Conservation (phyloP, 306 rosid genomes). For the Lupinus albus region DNA sequence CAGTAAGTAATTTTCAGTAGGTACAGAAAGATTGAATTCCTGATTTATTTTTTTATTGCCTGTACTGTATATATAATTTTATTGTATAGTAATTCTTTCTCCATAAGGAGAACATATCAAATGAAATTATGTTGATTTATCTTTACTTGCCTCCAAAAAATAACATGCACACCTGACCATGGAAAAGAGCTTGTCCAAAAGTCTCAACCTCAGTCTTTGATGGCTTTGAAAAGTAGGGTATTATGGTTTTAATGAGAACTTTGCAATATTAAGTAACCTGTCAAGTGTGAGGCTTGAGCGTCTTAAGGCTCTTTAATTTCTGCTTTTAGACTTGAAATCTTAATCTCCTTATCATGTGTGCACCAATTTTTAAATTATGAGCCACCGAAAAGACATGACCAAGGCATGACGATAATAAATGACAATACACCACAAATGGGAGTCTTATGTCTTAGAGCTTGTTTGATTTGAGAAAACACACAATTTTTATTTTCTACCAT, state of each 20-base stretch:
- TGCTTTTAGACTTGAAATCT: constrained; percentile 3
- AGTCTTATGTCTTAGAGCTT: neutral
- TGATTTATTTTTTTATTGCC: constrained; percentile 14
- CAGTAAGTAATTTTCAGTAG: constrained; percentile 63
- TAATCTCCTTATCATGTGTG: neutral
- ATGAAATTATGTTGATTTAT: neutral
- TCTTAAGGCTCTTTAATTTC: constrained; percentile 2
- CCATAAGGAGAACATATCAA: neutral
- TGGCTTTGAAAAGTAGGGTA: neutral
- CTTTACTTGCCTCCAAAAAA: neutral
- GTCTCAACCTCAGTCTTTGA: neutral
- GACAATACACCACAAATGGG: constrained; percentile 11
- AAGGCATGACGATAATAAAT: constrained; percentile 19
- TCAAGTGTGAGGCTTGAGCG: neutral
- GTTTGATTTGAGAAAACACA: too few species aligned
- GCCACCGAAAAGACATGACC: constrained; percentile 8
- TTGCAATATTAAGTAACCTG: constrained; percentile 2
- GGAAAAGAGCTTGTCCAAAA: constrained; percentile 15
- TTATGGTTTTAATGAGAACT: neutral
- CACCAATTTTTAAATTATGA: neutral
- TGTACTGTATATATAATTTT: too few species aligned
- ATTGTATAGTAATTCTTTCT: constrained; percentile 14
- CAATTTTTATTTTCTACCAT: too few species aligned
- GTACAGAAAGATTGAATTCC: constrained; percentile 32
- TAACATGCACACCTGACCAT: constrained; percentile 5